phyloP scores from a whole-genome alignment of 179 eudicot species.

The Heliamphora pulchella region DNA sequence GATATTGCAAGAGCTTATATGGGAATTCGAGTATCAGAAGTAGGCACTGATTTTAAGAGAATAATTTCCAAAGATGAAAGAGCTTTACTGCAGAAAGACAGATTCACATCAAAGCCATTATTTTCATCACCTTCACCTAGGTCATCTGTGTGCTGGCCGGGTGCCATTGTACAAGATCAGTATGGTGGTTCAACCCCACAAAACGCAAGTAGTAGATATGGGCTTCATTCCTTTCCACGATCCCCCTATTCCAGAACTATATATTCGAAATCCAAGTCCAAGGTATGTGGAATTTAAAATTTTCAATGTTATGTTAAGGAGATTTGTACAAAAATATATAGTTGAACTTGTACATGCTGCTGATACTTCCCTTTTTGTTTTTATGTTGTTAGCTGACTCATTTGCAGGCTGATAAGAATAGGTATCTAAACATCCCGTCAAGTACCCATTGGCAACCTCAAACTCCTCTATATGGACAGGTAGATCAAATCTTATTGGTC shows the following conservation, averaged over 20 bases:
- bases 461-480: conserved; percentile 53
- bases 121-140: conserved; percentile 47
- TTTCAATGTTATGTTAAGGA: not conserved
- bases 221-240: conserved; percentile 43
- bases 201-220: conserved; percentile 38
- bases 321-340: not conserved
- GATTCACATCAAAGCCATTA: conserved; percentile 31
- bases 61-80: conserved; percentile 25
- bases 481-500: too few relatives aligned
- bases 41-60: conserved; percentile 30
- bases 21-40: conserved; percentile 56
- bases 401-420: conserved; percentile 38
- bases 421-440: conserved; percentile 28
- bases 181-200: conserved; percentile 56
- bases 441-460: conserved; percentile 40
- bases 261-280: conserved; percentile 49
- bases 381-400: conserved; percentile 39
- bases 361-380: conserved; percentile 1
- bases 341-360: not conserved
- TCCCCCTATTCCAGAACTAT: conserved; percentile 78
- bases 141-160: conserved; percentile 80
- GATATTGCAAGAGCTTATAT: conserved; percentile 91
- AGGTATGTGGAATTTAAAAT: conserved; percentile 35
- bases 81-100: conserved; percentile 25
- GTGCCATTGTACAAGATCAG: conserved; percentile 55